A percentile compares a stretch with the other conserved stretches of the same genome.
phyloP scores from a whole-genome alignment of 2,329 filamentous ascomycete species.

The Pseudocercospora vitis region DNA sequence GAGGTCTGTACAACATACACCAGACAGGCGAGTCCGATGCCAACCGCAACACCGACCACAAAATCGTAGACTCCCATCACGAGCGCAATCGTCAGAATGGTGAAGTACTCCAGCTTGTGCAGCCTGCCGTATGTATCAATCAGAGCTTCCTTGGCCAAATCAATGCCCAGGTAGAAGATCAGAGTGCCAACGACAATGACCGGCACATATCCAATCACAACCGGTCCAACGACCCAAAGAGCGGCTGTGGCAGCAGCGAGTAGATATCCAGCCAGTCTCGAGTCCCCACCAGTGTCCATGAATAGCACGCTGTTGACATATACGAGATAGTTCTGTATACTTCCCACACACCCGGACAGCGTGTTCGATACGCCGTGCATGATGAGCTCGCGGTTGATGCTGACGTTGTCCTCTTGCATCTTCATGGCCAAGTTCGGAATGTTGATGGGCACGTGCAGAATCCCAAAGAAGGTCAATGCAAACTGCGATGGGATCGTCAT shows the following conservation, averaged over 20 bases:
- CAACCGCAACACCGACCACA: constrained; percentile 87
- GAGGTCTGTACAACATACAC: constrained; percentile 91
- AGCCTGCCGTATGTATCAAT: constrained; percentile 87
- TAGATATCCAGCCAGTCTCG: constrained; percentile 79
- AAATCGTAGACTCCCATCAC: constrained; percentile 98
- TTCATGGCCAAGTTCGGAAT: constrained; percentile 90
- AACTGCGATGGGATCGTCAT: constrained; percentile 92
- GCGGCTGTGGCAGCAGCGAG: constrained; percentile 77
- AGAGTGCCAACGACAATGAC: constrained; percentile 95
- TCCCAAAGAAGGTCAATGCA: constrained; percentile 93
- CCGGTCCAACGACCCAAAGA: constrained; percentile 81
- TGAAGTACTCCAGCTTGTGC: constrained; percentile 82
- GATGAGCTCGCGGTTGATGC: constrained; percentile 86
- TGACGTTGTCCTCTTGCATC: constrained; percentile 86
- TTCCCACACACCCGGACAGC: constrained; percentile 79
- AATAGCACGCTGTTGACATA: constrained; percentile 98
- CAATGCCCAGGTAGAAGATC: constrained; percentile 93
- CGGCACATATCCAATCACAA: constrained; percentile 88
- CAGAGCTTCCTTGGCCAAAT: constrained; percentile 83
- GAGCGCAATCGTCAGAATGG: constrained; percentile 82
- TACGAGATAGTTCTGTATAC: constrained; percentile 93
- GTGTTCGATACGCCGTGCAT: constrained; percentile 93
- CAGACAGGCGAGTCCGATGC: constrained; percentile 86
- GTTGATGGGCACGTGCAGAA: constrained; percentile 96
- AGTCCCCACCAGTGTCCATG: constrained; percentile 87